Evolutionary conservation across 371 early-diverging fungal species (phyloP).

Genomic region (Actinomortierella wolfii): DNA sequence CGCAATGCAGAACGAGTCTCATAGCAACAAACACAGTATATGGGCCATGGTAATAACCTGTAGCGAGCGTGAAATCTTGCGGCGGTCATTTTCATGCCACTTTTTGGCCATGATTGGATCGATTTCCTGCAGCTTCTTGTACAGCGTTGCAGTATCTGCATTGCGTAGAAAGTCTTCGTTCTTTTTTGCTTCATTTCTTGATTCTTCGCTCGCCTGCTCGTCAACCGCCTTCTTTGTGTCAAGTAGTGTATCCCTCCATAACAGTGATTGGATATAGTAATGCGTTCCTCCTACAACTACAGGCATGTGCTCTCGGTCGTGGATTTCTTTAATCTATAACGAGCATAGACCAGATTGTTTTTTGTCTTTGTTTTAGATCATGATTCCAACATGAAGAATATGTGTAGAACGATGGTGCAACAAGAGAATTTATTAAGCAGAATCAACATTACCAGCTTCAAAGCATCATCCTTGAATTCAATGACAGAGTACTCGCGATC

Average conservation of each 20-base stretch:
- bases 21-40: too few species aligned
- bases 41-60: too few species aligned
- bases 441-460: conserved; percentile 54
- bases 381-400: not conserved
- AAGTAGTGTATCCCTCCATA: conserved; percentile 81
- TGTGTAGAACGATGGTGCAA: not conserved
- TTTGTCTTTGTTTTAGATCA: not conserved
- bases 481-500: conserved; percentile 85
- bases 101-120: conserved; percentile 90
- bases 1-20: too few species aligned
- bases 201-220: conserved; percentile 8
- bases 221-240: conserved; percentile 39
- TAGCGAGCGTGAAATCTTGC: conserved; percentile 86
- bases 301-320: conserved; percentile 69
- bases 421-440: not conserved
- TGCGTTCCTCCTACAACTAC: conserved; percentile 96
- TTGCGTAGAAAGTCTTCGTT: conserved; percentile 47
- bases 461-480: conserved; percentile 82
- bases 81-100: conserved; percentile 91
- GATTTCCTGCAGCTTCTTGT: conserved; percentile 62
- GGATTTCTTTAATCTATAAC: conserved; percentile 75
- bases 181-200: conserved; percentile 23
- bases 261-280: conserved; percentile 90
- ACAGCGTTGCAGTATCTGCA: conserved; percentile 55
- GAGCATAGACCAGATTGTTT: not conserved